Evolutionary conservation across 2,329 filamentous ascomycete genomes (phyloP), one percentile per base, ranked within the genome.

Genomic region (Diplodia sapinea): DNA sequence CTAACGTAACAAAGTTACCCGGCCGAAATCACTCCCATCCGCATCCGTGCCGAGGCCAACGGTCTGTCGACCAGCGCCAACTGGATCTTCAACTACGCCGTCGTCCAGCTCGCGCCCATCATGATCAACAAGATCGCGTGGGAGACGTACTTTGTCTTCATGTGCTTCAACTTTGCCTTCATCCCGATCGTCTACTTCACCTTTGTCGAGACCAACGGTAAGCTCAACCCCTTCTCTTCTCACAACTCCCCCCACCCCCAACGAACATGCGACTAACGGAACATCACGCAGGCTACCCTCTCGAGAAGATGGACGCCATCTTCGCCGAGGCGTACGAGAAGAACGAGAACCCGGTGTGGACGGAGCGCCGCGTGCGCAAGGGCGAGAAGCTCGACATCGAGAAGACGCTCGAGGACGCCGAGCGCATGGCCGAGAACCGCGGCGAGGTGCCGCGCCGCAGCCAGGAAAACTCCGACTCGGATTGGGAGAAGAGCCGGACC

Each of bases 21-120:
- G 0, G 82, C 84, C 3, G 85, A 87, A 73, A 78, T 87, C 74
- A 33, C 71, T 26, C 72, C 72, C 15, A 71, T 69, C 17, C 69
- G 68, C 52, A 76, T 79, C 56, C 74, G 79, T 3, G 75, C 77
- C 47, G 79, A 79, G 57, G 76, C 75, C 6, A 76, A 79, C 38
- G 75, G 76, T 1, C 67, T 80, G 15, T 71, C 77, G 1, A 81
- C 78, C 1, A 73, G 74, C 13, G 74, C 74, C 50, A 79, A 80
- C 69, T 80, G 79, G 78, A 69, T 73, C 7, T 78, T 73, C 57
- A 80, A 80, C 69, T 77, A 72, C 61, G 71, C 72, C 3, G 86
- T 85, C 70, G 75, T 86, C 83, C 83, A 0, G 78, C 69, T 55
- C 69, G 76, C 33, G 73, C 76, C 2, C 72, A 78, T 54, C 36